Evolutionary conservation across 352 stramenopile species (phyloP).

Genomic region (Globisporangium camurandrum): DNA sequence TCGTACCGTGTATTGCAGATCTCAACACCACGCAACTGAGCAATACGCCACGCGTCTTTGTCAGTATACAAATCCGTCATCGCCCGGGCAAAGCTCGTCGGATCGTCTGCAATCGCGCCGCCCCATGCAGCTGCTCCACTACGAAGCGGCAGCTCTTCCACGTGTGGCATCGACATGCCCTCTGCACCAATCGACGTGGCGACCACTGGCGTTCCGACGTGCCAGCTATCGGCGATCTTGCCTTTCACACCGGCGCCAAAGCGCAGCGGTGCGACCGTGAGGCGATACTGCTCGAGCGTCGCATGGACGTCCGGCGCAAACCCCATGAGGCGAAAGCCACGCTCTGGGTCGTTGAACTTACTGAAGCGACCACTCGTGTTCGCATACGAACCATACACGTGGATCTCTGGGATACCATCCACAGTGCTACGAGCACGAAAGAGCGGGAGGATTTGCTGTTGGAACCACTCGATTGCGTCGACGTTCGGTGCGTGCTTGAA

Average conservation of each 20-base stretch:
- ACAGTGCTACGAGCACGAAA: constrained; percentile 30
- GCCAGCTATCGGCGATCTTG: constrained; percentile 93
- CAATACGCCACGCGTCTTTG: constrained; percentile 23
- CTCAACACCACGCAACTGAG: constrained; percentile 20
- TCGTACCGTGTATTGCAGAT: constrained; percentile 40
- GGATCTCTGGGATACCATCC: constrained; percentile 58
- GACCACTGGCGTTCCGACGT: constrained; percentile 84
- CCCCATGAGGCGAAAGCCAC: constrained; percentile 70
- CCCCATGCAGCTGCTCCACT: constrained; percentile 28
- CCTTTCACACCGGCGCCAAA: constrained; percentile 94
- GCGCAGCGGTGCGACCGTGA: constrained; percentile 86
- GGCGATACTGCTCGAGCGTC: constrained; percentile 52
- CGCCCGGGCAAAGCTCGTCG: constrained; percentile 28
- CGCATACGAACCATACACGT: constrained; percentile 85
- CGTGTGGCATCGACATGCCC: constrained; percentile 52
- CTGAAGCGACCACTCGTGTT: constrained; percentile 36
- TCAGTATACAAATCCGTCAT: constrained; percentile 44
- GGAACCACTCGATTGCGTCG: constrained; percentile 80
- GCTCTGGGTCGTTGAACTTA: constrained; percentile 38
- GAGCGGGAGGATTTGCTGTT: constrained; percentile 54
- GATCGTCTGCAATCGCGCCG: constrained; percentile 38
- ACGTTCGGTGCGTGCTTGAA: constrained; percentile 92
- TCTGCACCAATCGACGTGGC: constrained; percentile 87
- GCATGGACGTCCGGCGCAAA: constrained; percentile 69
- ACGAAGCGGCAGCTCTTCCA: no score